phyloP scores from a whole-genome alignment of 257 asterid species.

The Echites panduratus region DNA sequence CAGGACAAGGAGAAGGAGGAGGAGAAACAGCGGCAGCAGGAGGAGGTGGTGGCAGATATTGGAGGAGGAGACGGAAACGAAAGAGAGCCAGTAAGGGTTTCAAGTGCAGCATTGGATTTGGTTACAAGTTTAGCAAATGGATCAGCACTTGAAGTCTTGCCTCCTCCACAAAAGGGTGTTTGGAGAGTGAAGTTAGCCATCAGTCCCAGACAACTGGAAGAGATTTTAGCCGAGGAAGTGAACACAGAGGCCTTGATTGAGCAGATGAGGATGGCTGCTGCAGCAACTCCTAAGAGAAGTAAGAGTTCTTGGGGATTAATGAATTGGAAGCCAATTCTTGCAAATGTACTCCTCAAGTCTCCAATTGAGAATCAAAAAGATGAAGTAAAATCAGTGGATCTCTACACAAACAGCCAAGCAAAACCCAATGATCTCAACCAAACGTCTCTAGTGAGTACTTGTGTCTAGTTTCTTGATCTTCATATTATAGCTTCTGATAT shows the following conservation, averaged over 20 bases:
- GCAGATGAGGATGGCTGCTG: conserved; percentile 64
- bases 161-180: conserved; percentile 35
- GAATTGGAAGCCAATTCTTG: conserved; percentile 25
- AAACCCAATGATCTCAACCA: background rate
- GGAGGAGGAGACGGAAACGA: background rate
- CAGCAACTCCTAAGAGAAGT: conserved; percentile 21
- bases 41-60: background rate
- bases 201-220: conserved; percentile 38
- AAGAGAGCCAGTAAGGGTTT: conserved; percentile 17
- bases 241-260: conserved; percentile 61
- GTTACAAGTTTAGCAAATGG: conserved; percentile 20
- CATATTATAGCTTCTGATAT: background rate
- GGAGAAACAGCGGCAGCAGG: no score
- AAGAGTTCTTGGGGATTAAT: conserved; percentile 30
- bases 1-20: background rate
- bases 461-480: background rate
- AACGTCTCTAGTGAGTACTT: conserved; percentile 1
- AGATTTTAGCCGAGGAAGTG: conserved; percentile 50
- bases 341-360: conserved; percentile 20
- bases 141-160: conserved; percentile 27
- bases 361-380: conserved; percentile 10
- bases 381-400: conserved; percentile 9
- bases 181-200: conserved; percentile 72
- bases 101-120: conserved; percentile 20
- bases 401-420: conserved; percentile 12